Base-by-base conservation (phyloP, 2,329 filamentous ascomycete genomes). In the Venturia asperata region DNA sequence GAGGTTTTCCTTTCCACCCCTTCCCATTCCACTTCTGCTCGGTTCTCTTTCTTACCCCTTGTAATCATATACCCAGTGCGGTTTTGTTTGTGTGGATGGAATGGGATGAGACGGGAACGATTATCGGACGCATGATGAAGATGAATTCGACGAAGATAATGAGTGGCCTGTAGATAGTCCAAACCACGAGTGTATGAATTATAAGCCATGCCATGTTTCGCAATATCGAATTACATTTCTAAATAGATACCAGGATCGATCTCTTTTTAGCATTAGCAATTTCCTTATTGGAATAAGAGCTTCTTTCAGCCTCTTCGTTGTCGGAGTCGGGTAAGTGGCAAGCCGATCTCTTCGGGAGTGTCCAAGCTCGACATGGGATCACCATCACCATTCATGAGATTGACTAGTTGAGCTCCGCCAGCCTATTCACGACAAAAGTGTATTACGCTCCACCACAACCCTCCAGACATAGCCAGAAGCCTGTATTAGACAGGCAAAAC, bases 51-150 rank as follows among this genome's bases (percentile, higher is more conserved):
- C 30, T 37, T 37, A 37, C 17, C 47, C 52, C 37, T 37, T 58
- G 30, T 58, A 58, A 55, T 58, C 30, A 27, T 58, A 58, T 58
- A 58, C 52, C 52, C 52, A 58, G 52, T 58, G 52, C 52, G 52
- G 52, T 27, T 37, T 58, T 58, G 19, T 37, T 58, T 37, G 19
- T 13, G 27, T 58, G 52, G n/a, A 37, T 37, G 52, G 52, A n/a
- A 2, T n/a, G 52, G 5, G 11, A 37, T 7, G 52, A 15, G 37
- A 34, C n/a, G 52, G 52, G 5, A 15, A 15, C 10, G 24, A 17
- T 52, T 21, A 13, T 52, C 21, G 47, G 47, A 52, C 15, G 52
- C 5, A 58, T 37, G 52, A 37, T 6, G 24, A 21, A 47, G n/a
- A 52, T 21, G 47, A 52, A 27, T n/a, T 58, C 24, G 52, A 58